Percentiles rank a stretch among this genome's conserved stretches.
These are phyloP conservation scores for Durio zibethinus DNA, from an alignment of 345 rosid genomes.

Conservation along the genomic window DNA sequence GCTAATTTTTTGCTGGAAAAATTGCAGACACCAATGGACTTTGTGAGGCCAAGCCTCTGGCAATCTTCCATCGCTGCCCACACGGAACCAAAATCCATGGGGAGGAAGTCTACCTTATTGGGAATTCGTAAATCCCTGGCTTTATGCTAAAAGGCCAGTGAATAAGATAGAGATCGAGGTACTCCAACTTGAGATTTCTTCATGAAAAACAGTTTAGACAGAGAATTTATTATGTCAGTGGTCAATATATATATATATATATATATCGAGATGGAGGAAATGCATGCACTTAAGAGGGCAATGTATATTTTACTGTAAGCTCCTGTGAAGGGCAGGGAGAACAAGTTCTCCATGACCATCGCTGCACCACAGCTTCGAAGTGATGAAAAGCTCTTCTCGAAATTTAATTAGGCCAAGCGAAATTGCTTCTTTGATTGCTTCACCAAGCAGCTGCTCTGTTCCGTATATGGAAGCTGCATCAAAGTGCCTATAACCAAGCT, in stretches of 20 bases:
- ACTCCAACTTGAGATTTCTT: not conserved
- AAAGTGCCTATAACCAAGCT: slow-evolving; percentile 44
- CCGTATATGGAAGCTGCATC: slow-evolving; percentile 42
- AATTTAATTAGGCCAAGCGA: slow-evolving; percentile 37
- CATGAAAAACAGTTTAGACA: not conserved
- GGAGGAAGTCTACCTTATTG: slow-evolving; percentile 57
- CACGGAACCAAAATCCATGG: slow-evolving; percentile 57
- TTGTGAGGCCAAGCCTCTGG: slow-evolving; percentile 39
- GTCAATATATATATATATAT: not conserved
- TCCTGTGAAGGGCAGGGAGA: slow-evolving; percentile 41
- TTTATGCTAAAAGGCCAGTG: slow-evolving; percentile 87
- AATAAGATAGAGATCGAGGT: slow-evolving; percentile 20
- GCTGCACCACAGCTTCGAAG: slow-evolving; percentile 57
- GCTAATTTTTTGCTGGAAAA: slow-evolving; percentile 66
- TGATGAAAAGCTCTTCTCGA: slow-evolving; percentile 54
- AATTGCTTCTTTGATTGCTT: slow-evolving; percentile 44
- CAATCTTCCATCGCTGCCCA: slow-evolving; percentile 64
- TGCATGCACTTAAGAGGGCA: not conserved
- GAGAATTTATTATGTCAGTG: not conserved
- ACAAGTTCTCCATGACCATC: slow-evolving; percentile 53
- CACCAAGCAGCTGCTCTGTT: slow-evolving; percentile 42
- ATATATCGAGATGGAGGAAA: not conserved
- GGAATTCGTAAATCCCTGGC: slow-evolving; percentile 53
- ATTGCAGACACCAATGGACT: slow-evolving; percentile 78
- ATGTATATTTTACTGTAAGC: slow-evolving; percentile 34